A percentile compares a stretch with the other conserved stretches of the same genome.
Conservation (phyloP, 2,329 filamentous ascomycete genomes). For the Orbilia ellipsospora region DNA sequence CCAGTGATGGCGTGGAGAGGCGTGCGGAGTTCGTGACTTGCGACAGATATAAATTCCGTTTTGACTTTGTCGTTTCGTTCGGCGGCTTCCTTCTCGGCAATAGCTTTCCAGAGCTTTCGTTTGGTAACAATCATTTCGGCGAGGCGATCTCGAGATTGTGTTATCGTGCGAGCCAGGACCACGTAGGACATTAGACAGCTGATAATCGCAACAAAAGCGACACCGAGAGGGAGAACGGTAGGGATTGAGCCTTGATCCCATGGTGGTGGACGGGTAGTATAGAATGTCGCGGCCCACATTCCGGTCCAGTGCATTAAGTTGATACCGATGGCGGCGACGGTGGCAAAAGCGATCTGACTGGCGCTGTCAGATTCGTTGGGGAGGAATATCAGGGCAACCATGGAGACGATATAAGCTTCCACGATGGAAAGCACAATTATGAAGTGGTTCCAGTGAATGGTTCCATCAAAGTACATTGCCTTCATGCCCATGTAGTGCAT, state of each 20-base stretch:
- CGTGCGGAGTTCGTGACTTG: constrained; percentile 72
- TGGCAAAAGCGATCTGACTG: constrained; percentile 41
- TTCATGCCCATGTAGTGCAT: constrained; percentile 55
- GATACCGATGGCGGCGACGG: constrained; percentile 49
- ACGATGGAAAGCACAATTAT: constrained; percentile 43
- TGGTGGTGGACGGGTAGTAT: constrained; percentile 41
- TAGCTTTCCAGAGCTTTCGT: constrained; percentile 52
- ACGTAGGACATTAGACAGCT: constrained; percentile 54
- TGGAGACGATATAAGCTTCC: constrained; percentile 40
- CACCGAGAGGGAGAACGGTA: constrained; percentile 41
- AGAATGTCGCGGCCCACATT: constrained; percentile 53
- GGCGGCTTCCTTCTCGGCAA: constrained; percentile 53
- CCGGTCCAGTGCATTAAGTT: constrained; percentile 52
- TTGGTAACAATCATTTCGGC: constrained; percentile 54
- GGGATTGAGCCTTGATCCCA: constrained; percentile 46
- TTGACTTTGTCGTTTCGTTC: constrained; percentile 65
- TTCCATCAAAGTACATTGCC: constrained; percentile 49
- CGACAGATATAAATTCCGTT: constrained; percentile 70
- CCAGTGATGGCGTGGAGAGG: constrained; percentile 72
- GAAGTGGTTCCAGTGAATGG: constrained; percentile 28
- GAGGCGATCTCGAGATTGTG: constrained; percentile 48
- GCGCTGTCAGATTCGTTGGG: constrained; percentile 38
- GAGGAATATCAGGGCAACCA: constrained; percentile 45
- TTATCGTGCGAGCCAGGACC: constrained; percentile 50
- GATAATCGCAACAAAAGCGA: constrained; percentile 52